Evolutionary conservation across 2,329 filamentous ascomycete species (phyloP).

Genomic region (Colletotrichum tamarilloi): DNA sequence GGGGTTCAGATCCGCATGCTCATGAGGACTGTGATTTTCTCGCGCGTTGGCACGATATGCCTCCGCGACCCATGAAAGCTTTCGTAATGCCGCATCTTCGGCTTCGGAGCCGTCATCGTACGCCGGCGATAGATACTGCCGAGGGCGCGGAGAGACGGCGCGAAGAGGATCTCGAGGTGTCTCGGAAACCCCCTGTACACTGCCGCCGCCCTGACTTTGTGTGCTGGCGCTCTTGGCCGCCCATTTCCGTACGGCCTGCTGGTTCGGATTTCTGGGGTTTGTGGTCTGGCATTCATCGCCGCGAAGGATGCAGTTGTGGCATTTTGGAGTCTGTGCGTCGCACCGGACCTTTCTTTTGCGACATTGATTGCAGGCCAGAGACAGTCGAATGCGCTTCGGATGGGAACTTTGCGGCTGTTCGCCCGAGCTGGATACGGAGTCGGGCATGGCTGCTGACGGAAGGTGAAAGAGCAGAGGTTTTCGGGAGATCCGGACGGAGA

Average conservation of each 20-base stretch:
- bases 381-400: slow-evolving; percentile 38
- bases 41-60: slow-evolving; percentile 22
- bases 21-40: slow-evolving; percentile 10
- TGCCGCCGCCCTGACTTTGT: slow-evolving; percentile 11
- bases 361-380: slow-evolving; percentile 41
- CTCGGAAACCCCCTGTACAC: background rate
- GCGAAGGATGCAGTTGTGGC: slow-evolving; percentile 45
- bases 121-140: slow-evolving; percentile 12
- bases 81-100: slow-evolving; percentile 4
- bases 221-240: slow-evolving; percentile 35
- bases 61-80: slow-evolving; percentile 20
- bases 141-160: background rate
- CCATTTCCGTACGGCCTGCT: slow-evolving; percentile 34
- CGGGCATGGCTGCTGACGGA: slow-evolving; percentile 2
- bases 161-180: slow-evolving; percentile 11
- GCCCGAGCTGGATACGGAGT: slow-evolving; percentile 15
- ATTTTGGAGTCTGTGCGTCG: slow-evolving; percentile 42
- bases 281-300: slow-evolving; percentile 41
- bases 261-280: slow-evolving; percentile 38
- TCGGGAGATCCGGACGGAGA: slow-evolving; percentile 1
- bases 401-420: slow-evolving; percentile 7
- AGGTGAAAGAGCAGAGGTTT: background rate
- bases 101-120: slow-evolving; percentile 16
- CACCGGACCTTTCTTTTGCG: slow-evolving; percentile 44
- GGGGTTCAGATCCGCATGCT: slow-evolving; percentile 31